Evolutionary conservation across 495 filamentous ascomycete species (phyloP).

Genomic region (Pyrenula aspistea): DNA sequence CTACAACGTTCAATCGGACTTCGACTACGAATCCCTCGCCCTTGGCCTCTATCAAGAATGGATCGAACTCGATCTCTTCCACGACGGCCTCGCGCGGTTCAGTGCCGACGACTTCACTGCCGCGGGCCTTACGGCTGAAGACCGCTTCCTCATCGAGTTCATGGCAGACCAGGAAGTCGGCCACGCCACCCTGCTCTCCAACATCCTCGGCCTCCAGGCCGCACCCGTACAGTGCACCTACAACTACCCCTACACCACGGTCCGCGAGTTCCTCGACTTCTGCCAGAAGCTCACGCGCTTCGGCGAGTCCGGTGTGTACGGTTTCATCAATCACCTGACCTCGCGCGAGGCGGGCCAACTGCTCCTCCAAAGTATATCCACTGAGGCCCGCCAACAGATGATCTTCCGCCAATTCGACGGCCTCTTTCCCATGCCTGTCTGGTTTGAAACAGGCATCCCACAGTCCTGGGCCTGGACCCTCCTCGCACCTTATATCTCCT

Average conservation of each 20-base stretch:
- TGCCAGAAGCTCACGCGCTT: conserved; percentile 75
- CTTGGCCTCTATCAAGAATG: conserved; percentile 72
- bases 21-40: conserved; percentile 59
- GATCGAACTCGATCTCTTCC: conserved; percentile 83
- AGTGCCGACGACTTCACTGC: conserved; percentile 55
- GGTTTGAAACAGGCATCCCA: conserved; percentile 71
- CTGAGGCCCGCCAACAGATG: conserved; percentile 81
- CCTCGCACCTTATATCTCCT: conserved; percentile 73
- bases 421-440: conserved; percentile 75
- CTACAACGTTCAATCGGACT: conserved; percentile 60
- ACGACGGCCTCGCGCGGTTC: conserved; percentile 63
- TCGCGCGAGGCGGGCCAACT: conserved; percentile 62
- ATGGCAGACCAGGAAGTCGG: conserved; percentile 82
- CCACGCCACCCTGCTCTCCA: conserved; percentile 66
- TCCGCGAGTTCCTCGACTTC: conserved; percentile 75
- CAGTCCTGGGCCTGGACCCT: conserved; percentile 85
- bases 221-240: conserved; percentile 69
- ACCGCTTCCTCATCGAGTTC: conserved; percentile 62
- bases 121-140: conserved; percentile 54
- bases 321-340: conserved; percentile 72
- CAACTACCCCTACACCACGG: conserved; percentile 68
- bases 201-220: conserved; percentile 60
- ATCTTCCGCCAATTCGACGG: conserved; percentile 81
- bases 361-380: conserved; percentile 64
- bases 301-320: conserved; percentile 74